Conservation (phyloP, 768 basidiomycete species). For the Chalciporus piperatus region DNA sequence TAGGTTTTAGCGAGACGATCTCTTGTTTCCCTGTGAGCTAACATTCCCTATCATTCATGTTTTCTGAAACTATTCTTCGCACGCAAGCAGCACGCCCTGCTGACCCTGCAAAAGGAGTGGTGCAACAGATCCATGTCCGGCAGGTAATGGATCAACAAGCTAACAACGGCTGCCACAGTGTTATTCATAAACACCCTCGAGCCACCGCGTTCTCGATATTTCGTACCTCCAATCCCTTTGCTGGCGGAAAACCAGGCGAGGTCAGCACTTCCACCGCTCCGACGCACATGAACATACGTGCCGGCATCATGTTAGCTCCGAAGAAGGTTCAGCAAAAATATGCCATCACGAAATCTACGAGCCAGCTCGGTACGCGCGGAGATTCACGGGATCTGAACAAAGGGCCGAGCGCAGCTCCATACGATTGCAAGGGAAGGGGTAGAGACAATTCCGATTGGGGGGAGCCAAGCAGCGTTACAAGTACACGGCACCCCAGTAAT, state of each 20-base stretch:
- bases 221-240: conserved; percentile 45
- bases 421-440: conserved; percentile 29
- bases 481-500: conserved; percentile 23
- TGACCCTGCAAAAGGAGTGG: conserved; percentile 55
- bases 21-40: background rate
- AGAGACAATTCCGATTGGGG: conserved; percentile 31
- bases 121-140: conserved; percentile 65
- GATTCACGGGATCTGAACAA: conserved; percentile 45
- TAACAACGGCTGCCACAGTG: conserved; percentile 55
- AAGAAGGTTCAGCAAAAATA: conserved; percentile 75
- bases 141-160: conserved; percentile 50
- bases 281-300: conserved; percentile 27
- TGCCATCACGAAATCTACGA: conserved; percentile 71
- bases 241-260: conserved; percentile 12
- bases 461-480: conserved; percentile 22
- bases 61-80: background rate
- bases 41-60: background rate
- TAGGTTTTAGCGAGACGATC: conserved; percentile 28
- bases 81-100: conserved; percentile 32
- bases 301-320: conserved; percentile 62
- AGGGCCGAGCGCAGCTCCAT: conserved; percentile 15
- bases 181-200: conserved; percentile 81
- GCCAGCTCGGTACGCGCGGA: conserved; percentile 64
- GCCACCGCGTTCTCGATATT: conserved; percentile 77
- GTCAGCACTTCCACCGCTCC: conserved; percentile 9